Base-by-base conservation (phyloP, 2,329 filamentous ascomycete species). In the Beauveria brongniartii region DNA sequence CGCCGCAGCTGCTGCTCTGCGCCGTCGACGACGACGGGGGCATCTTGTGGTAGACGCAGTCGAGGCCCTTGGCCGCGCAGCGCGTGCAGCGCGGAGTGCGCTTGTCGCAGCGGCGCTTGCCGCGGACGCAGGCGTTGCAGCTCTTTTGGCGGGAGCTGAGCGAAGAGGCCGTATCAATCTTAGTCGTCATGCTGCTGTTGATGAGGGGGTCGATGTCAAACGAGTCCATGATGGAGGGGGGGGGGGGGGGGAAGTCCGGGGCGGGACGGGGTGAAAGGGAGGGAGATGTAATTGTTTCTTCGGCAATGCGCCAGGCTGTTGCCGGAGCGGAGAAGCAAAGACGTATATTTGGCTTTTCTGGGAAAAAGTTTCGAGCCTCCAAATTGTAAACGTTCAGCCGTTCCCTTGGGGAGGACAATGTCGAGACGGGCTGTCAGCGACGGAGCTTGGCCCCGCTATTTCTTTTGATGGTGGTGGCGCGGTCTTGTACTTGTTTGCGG, bases 81-180 rank as follows among this genome's bases (percentile, higher is more conserved):
- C 77, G 75, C 24, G 72, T 72, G 66, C 77, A 80, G 51, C 69
- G 68, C 18, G 78, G 77, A 9, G 69, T 70, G 51, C 68, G 71
- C 71, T 79, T 79, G 67, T 80, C 77, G 68, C 78, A 80, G 62
- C 77, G 73, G 55, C 77, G 72, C 68, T 80, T 80, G 67, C 76
- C 74, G 58, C 72, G 72, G 54, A 80, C 77, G 65, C 78, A 80
- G 58, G 76, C 73, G 64, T 79, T 77, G 71, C 77, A 80, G 70
- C 75, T 79, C 73, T 78, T 79, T 65, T 79, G 78, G 62, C 77
- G 71, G 81, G 74, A 84, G 48, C 74, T 72, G 43, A 73, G 70
- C 41, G 65, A 24, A 54, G 57, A 57, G n/a, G 57, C 46, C n/a
- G 63, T 37, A 51, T 63, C 61, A 43, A 62, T 65, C 65, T 70